Conservation (phyloP, 2,329 filamentous ascomycete genomes). For the Talaromyces sp. region DNA sequence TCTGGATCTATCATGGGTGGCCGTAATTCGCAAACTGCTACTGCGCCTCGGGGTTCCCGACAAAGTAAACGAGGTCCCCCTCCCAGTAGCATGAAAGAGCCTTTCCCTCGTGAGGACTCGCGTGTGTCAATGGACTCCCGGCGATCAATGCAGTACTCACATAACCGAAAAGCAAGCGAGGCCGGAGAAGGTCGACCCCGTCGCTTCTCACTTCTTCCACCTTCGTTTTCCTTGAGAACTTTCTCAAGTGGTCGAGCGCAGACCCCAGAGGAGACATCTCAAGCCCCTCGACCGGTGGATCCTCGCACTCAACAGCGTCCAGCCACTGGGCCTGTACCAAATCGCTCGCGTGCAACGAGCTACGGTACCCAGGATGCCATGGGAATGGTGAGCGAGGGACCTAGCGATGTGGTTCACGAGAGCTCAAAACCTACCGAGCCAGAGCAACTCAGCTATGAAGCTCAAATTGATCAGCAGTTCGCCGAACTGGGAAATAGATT, state of each 20-base stretch:
- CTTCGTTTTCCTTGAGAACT: constrained; percentile 65
- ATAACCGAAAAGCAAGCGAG: constrained; percentile 72
- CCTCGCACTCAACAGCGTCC: constrained; percentile 34
- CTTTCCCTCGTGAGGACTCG: constrained; percentile 62
- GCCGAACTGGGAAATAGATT: constrained; percentile 42
- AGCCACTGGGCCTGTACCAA: constrained; percentile 37
- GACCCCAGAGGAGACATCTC: constrained; percentile 48
- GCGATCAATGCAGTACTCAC: constrained; percentile 69
- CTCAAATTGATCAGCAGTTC: constrained; percentile 47
- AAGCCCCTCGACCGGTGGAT: constrained; percentile 40
- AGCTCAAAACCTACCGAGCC: constrained; percentile 22
- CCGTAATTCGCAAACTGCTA: constrained; percentile 37
- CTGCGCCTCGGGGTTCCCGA: constrained; percentile 46
- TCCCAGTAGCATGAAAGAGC: constrained; percentile 84
- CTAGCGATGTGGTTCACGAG: constrained; percentile 29
- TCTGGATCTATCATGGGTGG: constrained; percentile 80
- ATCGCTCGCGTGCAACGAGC: constrained; percentile 33
- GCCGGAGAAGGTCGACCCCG: constrained; percentile 63
- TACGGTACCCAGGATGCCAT: constrained; percentile 38
- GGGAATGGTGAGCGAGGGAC: constrained; percentile 31
- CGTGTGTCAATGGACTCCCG: constrained; percentile 74
- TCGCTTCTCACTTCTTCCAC: constrained; percentile 72
- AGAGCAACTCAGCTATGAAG: constrained; percentile 39
- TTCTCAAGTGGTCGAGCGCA: constrained; percentile 60
- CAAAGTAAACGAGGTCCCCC: constrained; percentile 76